Percentiles rank a stretch among this genome's conserved stretches.
These are phyloP conservation scores for Alloascoidea africana DNA, from an alignment of 805 yeast genomes.

Conservation along the genomic window DNA sequence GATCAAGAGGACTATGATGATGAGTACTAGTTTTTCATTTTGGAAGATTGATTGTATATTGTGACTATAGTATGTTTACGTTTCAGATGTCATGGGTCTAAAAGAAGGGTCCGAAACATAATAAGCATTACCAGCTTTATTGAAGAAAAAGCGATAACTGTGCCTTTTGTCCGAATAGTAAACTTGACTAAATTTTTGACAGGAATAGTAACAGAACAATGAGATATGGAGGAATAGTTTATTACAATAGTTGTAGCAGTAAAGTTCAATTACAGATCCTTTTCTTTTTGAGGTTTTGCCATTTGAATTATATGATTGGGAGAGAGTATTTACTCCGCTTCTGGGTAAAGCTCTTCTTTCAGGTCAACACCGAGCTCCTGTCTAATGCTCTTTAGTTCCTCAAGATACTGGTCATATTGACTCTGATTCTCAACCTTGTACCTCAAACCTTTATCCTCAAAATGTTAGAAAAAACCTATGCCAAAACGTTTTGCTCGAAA, in stretches of 20 bases:
- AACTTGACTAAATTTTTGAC: too few species aligned
- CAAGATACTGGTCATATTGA: conserved; percentile 75
- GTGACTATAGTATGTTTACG: too few species aligned
- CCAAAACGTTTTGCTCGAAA: background rate
- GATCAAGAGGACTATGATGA: conserved; percentile 19
- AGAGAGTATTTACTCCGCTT: conserved; percentile 5
- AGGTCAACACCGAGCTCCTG: conserved; percentile 70
- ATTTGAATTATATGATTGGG: background rate
- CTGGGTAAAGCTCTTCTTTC: conserved; percentile 61
- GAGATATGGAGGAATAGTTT: too few species aligned
- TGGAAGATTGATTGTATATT: too few species aligned
- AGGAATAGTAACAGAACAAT: too few species aligned
- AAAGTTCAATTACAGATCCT: conserved; percentile 3
- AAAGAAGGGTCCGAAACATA: too few species aligned
- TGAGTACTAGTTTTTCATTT: too few species aligned
- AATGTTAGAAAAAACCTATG: background rate
- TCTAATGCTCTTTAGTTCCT: conserved; percentile 67
- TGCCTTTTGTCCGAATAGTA: too few species aligned
- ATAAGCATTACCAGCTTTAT: too few species aligned
- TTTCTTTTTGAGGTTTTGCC: background rate
- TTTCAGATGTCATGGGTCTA: too few species aligned
- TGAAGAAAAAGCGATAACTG: too few species aligned
- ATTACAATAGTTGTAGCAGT: too few species aligned
- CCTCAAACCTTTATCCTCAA: conserved; percentile 34
- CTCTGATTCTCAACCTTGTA: conserved; percentile 76